Base-by-base conservation (phyloP, 208 protist genomes). In the Strigomonas galati region DNA sequence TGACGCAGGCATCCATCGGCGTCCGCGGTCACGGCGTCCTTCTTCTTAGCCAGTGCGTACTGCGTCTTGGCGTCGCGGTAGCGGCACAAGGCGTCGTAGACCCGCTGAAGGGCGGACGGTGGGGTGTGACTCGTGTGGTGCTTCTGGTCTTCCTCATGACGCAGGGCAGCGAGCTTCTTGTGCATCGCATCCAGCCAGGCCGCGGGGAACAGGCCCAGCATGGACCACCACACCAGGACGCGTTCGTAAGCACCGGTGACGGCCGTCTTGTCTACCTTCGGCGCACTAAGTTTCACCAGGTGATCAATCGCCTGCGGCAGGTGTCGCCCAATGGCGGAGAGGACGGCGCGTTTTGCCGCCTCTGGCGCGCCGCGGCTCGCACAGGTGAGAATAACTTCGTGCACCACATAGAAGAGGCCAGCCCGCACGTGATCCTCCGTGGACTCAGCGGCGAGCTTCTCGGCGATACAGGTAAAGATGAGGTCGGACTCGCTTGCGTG, bases 381-480 rank as follows among this genome's bases (percentile, higher is more conserved):
- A 54, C 85, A 92, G 30, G 79, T 92, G 43, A 96, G 76, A 19
- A 96, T 73, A 17, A 96, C 64, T 59, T 96, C 91, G 66, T 96
- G 91, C 12, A 93, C 54, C 2, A 96, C 87, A 60, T 91, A 91
- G 24, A 96, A 46, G 14, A 95, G 72, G 23, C 85, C 76, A 4
- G 83, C 81, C 23, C 87, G 82, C 27, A 69, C 71, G 1, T 58
- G 65, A 27, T 79, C 81, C 12, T 69, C 67, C 12, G 83, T 92
- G 19, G 67, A 58, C 9, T 64, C 60, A 58, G 67, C 69, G 65
- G 75, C 79, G 67, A 96, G 67, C 53, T 78, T 74, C 26, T 89
- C 85, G 31, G 68, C 68, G 4, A 93, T 54, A 40, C 79, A 81
- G 32, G 49, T 67, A 4, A 96, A 51, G 37, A 96, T 84, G 28